Percentiles rank a stretch among this genome's conserved stretches.
These are phyloP conservation scores for Leishmania guyanensis DNA, from an alignment of 208 protist genomes.

Conservation along the genomic window DNA sequence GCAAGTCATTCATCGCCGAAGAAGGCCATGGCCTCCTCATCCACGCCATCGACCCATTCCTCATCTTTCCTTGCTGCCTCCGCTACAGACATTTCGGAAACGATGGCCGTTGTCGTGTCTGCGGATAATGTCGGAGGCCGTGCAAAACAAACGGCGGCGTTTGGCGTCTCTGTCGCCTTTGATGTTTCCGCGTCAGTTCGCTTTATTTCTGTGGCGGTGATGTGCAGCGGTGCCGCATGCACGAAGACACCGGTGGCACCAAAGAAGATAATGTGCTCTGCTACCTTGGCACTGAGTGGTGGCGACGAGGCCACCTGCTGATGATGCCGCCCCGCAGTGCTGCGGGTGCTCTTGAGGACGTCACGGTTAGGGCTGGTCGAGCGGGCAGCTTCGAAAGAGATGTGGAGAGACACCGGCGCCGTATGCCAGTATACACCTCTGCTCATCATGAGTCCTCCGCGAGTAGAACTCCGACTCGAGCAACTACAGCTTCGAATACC, in stretches of 20 bases:
- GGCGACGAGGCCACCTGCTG: background rate
- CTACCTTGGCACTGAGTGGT: background rate
- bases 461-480: background rate
- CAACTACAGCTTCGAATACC: background rate
- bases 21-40: constrained; percentile 57
- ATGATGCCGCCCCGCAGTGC: background rate
- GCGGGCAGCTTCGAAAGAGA: background rate
- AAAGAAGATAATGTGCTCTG: constrained; percentile 10
- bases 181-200: too few relatives aligned
- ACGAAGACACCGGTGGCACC: background rate
- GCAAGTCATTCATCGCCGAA: constrained; percentile 31
- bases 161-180: background rate
- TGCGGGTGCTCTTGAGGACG: background rate
- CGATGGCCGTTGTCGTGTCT: background rate
- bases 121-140: background rate
- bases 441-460: background rate
- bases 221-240: constrained; percentile 10
- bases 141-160: background rate
- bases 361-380: background rate
- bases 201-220: background rate
- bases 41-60: constrained; percentile 27
- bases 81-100: background rate
- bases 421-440: background rate
- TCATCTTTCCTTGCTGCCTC: background rate
- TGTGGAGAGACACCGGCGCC: constrained; percentile 3